Percentiles rank a stretch among this genome's conserved stretches.
Conservation (phyloP, 2,329 filamentous ascomycete species). For the Onygenales sp. region DNA sequence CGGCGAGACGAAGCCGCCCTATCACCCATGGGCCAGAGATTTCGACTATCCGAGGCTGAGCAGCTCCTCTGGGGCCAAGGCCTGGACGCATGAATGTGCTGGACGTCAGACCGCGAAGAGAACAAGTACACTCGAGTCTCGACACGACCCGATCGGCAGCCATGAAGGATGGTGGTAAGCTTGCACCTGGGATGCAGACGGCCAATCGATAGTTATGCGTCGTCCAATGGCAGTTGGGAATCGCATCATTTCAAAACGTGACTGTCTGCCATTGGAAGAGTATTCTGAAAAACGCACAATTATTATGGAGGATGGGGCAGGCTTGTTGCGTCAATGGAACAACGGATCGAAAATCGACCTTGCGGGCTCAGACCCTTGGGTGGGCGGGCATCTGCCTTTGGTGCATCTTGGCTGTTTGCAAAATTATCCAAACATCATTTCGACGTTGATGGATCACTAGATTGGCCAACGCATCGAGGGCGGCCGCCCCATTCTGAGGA, state of each 20-base stretch:
- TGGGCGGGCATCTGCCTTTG: background rate
- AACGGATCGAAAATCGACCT: background rate
- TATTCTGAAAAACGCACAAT: background rate
- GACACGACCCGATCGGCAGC: no score
- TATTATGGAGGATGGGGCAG: background rate
- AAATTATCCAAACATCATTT: background rate
- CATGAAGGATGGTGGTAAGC: no score
- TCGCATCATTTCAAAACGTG: slow-evolving; percentile 1
- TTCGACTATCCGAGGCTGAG: no score
- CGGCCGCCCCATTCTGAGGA: background rate
- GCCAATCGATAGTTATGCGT: no score
- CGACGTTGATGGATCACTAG: background rate
- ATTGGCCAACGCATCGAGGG: background rate
- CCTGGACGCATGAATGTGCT: no score
- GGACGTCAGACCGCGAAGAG: no score
- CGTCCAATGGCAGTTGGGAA: no score
- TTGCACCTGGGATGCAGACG: no score
- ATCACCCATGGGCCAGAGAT: no score
- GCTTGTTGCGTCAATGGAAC: background rate
- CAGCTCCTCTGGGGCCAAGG: no score
- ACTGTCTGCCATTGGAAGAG: background rate
- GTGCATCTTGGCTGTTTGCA: background rate
- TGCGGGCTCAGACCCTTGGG: background rate
- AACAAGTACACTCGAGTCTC: no score
- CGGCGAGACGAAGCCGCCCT: no score